Conservation (phyloP, 306 rosid species). For the Sindora glabra region DNA sequence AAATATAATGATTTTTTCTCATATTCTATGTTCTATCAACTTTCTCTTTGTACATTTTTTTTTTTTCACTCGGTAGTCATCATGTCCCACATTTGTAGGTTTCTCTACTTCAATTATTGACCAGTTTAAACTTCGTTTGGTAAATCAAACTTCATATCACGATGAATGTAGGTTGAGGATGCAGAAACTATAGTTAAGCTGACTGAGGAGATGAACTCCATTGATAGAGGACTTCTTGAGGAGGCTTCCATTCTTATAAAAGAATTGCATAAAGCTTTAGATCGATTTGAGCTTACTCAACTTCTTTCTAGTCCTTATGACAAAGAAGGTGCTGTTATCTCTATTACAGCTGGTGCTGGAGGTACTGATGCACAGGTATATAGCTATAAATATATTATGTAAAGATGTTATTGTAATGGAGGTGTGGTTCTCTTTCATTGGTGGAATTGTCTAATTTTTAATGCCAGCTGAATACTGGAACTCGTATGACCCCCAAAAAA, state of each 20-base stretch:
- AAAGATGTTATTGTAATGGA: neutral
- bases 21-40: neutral
- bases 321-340: conserved; percentile 83
- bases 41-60: neutral
- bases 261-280: conserved; percentile 74
- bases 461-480: neutral
- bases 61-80: neutral
- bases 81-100: neutral
- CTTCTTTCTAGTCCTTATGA: conserved; percentile 96
- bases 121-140: neutral
- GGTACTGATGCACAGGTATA: conserved; percentile 99
- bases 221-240: conserved; percentile 66
- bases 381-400: conserved; percentile 7
- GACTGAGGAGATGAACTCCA: conserved; percentile 86
- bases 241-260: conserved; percentile 76
- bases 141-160: neutral
- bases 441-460: neutral
- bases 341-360: conserved; percentile 92
- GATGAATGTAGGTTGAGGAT: conserved; percentile 71
- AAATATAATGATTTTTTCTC: neutral
- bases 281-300: conserved; percentile 80
- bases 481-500: neutral
- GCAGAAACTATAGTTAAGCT: conserved; percentile 83
- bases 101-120: neutral
- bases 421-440: conserved; percentile 5